Base-by-base conservation (phyloP, 257 asterid species). In the Coffea eugenioides region DNA sequence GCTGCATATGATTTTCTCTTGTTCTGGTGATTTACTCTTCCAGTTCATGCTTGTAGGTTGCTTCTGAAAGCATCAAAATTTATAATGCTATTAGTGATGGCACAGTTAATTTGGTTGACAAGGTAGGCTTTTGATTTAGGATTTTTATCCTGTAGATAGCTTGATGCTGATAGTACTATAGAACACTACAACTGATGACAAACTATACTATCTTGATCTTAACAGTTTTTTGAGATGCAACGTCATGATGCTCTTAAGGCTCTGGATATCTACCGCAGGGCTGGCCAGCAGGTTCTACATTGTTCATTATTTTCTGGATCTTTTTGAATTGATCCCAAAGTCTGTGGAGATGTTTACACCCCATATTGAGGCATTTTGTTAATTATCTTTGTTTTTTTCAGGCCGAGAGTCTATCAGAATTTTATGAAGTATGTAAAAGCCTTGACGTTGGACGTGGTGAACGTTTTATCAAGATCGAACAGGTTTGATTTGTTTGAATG, bases 151-250 rank as follows among this genome's bases (percentile, higher is more conserved):
- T 76, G 46, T 46, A 41, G 27, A 45, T 34, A 62, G 49, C 23
- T 46, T 66, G 16, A 18, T 20, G 11, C 18, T 76, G 61, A 25
- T 76, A 34, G n/a, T 41, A 52, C 72, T 48, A 27, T 45, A 45
- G 9, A 62, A 5, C 27, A 25, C 25, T 48, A 45, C 15, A 48
- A 65, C 21, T 77, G 74, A 65, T 11, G 39, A 77, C n/a, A 67
- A 76, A 80, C 79, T 82, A 65, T 45, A 66, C 52, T 73, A 74
- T 74, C 84, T 81, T n/a, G 34, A 83, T 82, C 83, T 71, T 71
- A 57, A 73, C 87, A 96, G 99, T 96, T 96, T 87, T 96, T 96
- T 82, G 99, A 96, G 95, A 96, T 96, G 99, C 97, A 94, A 92
- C 95, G 90, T 78, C 87, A 84, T 76, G 98, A 96, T 86, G 98